Percentiles rank a stretch among this genome's conserved stretches.
These are phyloP conservation scores for Xylaria telfairii DNA, from an alignment of 495 filamentous ascomycete genomes.

Conservation along the genomic window DNA sequence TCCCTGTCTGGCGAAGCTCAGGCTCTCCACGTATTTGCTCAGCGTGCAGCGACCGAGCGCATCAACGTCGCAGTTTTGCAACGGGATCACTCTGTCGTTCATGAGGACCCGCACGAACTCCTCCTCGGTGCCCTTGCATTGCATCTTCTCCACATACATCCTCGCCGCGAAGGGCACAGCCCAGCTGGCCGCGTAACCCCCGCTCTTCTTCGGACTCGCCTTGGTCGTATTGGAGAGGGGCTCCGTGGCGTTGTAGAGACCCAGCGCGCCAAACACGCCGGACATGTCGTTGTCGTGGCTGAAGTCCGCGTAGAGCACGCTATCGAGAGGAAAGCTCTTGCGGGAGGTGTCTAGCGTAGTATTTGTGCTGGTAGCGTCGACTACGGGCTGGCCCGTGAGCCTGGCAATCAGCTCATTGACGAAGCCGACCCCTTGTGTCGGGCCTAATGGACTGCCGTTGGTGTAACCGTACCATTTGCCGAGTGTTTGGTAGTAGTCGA, in stretches of 20 bases:
- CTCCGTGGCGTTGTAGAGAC: constrained; percentile 69
- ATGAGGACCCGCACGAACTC: constrained; percentile 78
- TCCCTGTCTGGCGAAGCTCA: constrained; percentile 71
- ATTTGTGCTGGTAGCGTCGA: constrained; percentile 74
- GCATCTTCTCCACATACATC: constrained; percentile 85
- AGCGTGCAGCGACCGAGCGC: constrained; percentile 68
- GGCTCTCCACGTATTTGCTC: constrained; percentile 68
- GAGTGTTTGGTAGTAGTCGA: constrained; percentile 77
- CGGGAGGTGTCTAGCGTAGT: constrained; percentile 67
- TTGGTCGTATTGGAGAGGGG: constrained; percentile 54
- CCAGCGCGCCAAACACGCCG: constrained; percentile 72
- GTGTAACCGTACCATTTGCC: constrained; percentile 83
- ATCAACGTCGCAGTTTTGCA: constrained; percentile 73
- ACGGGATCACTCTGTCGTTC: constrained; percentile 78
- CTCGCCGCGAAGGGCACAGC: constrained; percentile 79
- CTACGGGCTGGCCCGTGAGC: constrained; percentile 68
- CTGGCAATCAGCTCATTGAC: constrained; percentile 86
- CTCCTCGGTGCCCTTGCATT: constrained; percentile 55
- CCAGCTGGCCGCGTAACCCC: constrained; percentile 73
- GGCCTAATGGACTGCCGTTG: constrained; percentile 74
- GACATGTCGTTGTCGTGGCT: constrained; percentile 87
- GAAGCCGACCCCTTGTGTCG: constrained; percentile 84
- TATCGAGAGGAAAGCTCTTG: constrained; percentile 71
- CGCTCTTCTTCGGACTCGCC: constrained; percentile 44
- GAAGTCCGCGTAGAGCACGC: constrained; percentile 79